phyloP scores from a whole-genome alignment of 2,329 filamentous ascomycete species.

The Cercospora sp. region DNA sequence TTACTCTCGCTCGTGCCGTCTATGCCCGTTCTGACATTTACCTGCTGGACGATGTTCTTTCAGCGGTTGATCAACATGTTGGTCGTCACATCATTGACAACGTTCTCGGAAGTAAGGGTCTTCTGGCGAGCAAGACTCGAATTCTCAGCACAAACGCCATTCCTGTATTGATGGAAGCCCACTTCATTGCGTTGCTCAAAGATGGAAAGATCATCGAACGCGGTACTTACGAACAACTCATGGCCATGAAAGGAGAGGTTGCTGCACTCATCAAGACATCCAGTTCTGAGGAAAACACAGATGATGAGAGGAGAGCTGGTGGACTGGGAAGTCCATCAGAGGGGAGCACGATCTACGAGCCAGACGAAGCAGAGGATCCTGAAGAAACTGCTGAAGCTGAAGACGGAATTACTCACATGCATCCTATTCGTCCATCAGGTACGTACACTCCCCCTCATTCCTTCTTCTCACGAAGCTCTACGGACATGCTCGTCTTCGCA shows the following conservation, averaged over 20 bases:
- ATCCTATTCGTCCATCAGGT: conserved; percentile 63
- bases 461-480: background rate
- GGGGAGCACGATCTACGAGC: conserved; percentile 51
- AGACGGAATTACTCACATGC: conserved; percentile 72
- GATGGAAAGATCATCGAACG: conserved; percentile 82
- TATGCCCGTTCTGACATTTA: conserved; percentile 98
- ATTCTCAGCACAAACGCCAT: conserved; percentile 96
- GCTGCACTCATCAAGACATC: conserved; percentile 78
- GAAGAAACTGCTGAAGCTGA: conserved; percentile 61
- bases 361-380: conserved; percentile 47
- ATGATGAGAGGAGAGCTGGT: conserved; percentile 24
- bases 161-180: conserved; percentile 81
- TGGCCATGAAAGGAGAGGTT: conserved; percentile 92
- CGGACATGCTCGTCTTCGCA: conserved; percentile 1
- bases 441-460: conserved; percentile 4
- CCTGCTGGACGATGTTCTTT: conserved; percentile 88
- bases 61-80: conserved; percentile 97
- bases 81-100: conserved; percentile 93
- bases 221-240: conserved; percentile 85
- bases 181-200: conserved; percentile 81
- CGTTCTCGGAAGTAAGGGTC: conserved; percentile 80
- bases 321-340: conserved; percentile 26
- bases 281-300: conserved; percentile 51
- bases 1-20: conserved; percentile 88
- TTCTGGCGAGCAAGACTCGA: conserved; percentile 82